A percentile compares a stretch with the other conserved stretches of the same genome.
phyloP scores from a whole-genome alignment of 2,329 filamentous ascomycete species.

The Trichoderma sp. region DNA sequence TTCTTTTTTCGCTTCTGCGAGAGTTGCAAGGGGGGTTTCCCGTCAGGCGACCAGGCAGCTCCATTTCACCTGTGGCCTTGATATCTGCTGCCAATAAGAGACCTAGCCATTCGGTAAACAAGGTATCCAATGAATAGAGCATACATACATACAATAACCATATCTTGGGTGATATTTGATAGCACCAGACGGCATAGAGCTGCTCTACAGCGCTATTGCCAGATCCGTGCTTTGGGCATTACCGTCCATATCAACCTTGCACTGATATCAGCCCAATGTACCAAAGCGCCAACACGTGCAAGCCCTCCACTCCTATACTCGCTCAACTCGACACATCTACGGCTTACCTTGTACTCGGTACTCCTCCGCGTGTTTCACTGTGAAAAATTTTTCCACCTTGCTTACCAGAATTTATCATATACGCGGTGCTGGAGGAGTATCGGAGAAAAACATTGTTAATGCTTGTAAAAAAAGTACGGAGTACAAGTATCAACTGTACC shows the following conservation, averaged over 20 bases:
- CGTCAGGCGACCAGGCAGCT: background rate
- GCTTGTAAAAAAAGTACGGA: background rate
- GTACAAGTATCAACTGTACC: background rate
- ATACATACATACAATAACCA: too few species aligned
- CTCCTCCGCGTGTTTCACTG: background rate
- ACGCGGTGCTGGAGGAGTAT: background rate
- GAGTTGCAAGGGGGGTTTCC: background rate
- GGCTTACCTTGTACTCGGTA: background rate
- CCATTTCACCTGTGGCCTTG: background rate
- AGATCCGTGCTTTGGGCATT: background rate
- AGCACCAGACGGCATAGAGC: background rate
- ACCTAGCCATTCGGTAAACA: background rate
- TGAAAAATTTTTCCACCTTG: background rate
- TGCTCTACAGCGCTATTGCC: background rate
- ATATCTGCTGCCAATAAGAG: background rate
- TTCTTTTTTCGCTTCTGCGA: background rate
- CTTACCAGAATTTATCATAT: background rate
- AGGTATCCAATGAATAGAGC: too few species aligned
- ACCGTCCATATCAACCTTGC: background rate
- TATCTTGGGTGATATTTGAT: background rate
- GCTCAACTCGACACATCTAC: background rate
- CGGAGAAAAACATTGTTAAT: background rate
- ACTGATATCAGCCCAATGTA: background rate
- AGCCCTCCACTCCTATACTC: background rate
- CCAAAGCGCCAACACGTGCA: background rate